phyloP scores from a whole-genome alignment of 305 asterid species.

The Ilex paraguariensis region DNA sequence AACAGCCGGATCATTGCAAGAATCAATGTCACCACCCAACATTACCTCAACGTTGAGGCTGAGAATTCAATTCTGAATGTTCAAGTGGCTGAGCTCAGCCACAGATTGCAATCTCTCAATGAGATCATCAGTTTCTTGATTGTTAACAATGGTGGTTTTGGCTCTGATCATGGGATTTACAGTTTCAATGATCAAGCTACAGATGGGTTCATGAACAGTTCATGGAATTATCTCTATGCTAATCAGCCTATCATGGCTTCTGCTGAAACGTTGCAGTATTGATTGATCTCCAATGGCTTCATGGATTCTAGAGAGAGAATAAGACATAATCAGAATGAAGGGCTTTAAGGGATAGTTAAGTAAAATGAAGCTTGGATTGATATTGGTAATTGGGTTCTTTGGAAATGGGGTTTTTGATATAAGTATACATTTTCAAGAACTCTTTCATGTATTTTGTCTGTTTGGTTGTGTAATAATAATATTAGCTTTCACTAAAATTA shows the following conservation, averaged over 20 bases:
- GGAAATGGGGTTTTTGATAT: no score
- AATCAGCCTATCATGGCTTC: conserved; percentile 61
- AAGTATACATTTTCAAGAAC: no score
- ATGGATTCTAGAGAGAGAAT: no score
- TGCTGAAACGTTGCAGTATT: conserved; percentile 43
- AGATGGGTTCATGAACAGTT: conserved; percentile 27
- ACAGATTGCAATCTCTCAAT: conserved; percentile 59
- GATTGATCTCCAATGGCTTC: conserved; percentile 2
- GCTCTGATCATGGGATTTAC: conserved; percentile 6
- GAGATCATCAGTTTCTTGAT: conserved; percentile 44
- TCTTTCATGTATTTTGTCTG: no score
- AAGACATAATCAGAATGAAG: no score
- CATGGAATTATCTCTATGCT: conserved; percentile 39
- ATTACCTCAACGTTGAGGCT: conserved; percentile 47
- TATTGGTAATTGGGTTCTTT: no score
- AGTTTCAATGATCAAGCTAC: neutral
- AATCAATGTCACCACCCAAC: conserved; percentile 43
- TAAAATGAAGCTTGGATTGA: no score
- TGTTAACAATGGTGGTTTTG: conserved; percentile 12
- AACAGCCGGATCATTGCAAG: conserved; percentile 48
- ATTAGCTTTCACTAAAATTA: no score
- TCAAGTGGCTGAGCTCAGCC: conserved; percentile 69
- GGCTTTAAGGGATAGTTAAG: no score
- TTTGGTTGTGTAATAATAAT: no score
- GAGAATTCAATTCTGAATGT: conserved; percentile 75